These are phyloP conservation scores for Barnettozyma vustinii DNA, from an alignment of 805 yeast genomes.

Conservation along the genomic window DNA sequence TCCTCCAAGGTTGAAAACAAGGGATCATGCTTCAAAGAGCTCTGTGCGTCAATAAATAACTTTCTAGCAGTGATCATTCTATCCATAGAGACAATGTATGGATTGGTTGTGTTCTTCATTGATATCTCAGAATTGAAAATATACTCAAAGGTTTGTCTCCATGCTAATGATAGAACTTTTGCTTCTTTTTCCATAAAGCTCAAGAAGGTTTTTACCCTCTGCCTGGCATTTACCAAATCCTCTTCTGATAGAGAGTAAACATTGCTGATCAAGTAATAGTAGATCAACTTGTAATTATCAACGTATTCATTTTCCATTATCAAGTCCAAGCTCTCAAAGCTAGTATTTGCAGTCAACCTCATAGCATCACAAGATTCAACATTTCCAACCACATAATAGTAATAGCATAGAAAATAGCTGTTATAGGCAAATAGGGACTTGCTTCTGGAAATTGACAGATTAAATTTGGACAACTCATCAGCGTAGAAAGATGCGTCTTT, in stretches of 20 bases:
- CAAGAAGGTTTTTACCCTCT: slow-evolving; percentile 16
- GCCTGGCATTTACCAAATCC: slow-evolving; percentile 4
- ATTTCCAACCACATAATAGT: slow-evolving; percentile 16
- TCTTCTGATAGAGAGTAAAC: slow-evolving; percentile 8
- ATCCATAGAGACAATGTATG: slow-evolving; percentile 22
- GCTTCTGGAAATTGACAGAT: slow-evolving; percentile 12
- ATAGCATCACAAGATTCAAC: slow-evolving; percentile 2
- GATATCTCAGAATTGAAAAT: slow-evolving; percentile 19
- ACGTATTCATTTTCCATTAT: slow-evolving; percentile 3
- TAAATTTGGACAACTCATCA: slow-evolving; percentile 37
- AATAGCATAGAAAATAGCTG: slow-evolving; percentile 20
- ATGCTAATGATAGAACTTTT: slow-evolving; percentile 11
- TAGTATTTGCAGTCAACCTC: slow-evolving; percentile 12
- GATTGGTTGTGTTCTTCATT: slow-evolving; percentile 13
- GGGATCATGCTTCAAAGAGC: slow-evolving; percentile 38
- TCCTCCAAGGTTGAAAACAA: slow-evolving; percentile 44
- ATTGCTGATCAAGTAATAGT: slow-evolving; percentile 18
- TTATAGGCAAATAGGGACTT: slow-evolving; percentile 14
- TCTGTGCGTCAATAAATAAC: slow-evolving; percentile 27
- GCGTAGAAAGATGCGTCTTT: slow-evolving; percentile 54
- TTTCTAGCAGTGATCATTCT: slow-evolving; percentile 28
- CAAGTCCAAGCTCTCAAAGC: slow-evolving; percentile 14
- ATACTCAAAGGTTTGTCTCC: slow-evolving; percentile 21
- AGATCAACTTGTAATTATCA: slow-evolving; percentile 23
- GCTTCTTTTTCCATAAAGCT: slow-evolving; percentile 18